Base-by-base conservation (phyloP, 495 filamentous ascomycete species). In the Neurospora sp. region DNA sequence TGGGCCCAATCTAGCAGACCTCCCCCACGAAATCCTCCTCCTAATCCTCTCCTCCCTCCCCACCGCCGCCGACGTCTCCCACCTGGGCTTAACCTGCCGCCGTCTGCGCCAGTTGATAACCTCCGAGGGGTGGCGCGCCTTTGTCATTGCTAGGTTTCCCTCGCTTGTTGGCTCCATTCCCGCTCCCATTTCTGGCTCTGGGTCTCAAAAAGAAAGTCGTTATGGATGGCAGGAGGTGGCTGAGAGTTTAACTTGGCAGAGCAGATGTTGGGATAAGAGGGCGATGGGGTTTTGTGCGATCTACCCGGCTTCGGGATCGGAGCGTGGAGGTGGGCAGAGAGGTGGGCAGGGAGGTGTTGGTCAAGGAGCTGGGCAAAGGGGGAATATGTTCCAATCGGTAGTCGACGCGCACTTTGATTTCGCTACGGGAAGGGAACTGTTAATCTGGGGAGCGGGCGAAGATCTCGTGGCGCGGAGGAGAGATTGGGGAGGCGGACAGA, bases 391-490 rank as follows among this genome's bases (percentile, higher is more conserved):
- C 39, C 81, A 82, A 31, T 75, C 84, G 14, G 77, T 85, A 20
- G 77, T 86, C 10, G 84, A 84, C 66, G 83, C 82, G 11, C 71
- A 79, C 11, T 75, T 81, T 5, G 77, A 78, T 14, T 78, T 75
- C 3, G 74, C 73, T 6, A 77, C 75, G 11, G 77, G 77, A n/a
- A 73, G 81, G 27, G 84, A 86, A 74, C 42, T 86, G 23, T 77
- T 85, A 2, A 79, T 82, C 2, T 84, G 82, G 81, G 85, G 85
- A 12, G 81, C 84, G 2, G 85, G 85, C 2, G 82, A 86, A 71
- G 81, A 85, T 42, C 71, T 85, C 5, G 77, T 83, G 6, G 83
- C 76, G 1, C 71, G 84, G 23, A 71, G 80, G 5, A 79, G 81
- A 3, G 70, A 79, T 48, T 80, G 77, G 23, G 73, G 72, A 7